phyloP scores from a whole-genome alignment of 768 basidiomycete genomes.

The Lentinus tigrinus region DNA sequence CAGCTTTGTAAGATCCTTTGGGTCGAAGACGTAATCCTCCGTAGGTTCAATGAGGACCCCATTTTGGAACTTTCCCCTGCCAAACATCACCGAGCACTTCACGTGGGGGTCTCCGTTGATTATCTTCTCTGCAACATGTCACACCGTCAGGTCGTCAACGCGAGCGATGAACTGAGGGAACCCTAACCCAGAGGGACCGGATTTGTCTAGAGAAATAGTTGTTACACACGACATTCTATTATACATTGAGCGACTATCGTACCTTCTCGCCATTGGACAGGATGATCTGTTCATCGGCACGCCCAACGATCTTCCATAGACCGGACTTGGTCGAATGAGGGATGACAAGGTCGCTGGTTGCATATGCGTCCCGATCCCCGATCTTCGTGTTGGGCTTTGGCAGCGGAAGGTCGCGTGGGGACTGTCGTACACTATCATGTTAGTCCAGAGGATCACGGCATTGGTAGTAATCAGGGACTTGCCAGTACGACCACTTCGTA shows the following conservation, averaged over 20 bases:
- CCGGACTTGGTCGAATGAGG: slow-evolving; percentile 40
- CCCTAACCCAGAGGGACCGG: slow-evolving; percentile 31
- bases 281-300: slow-evolving; percentile 49
- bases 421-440: not conserved
- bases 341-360: slow-evolving; percentile 40
- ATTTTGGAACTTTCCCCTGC: slow-evolving; percentile 39
- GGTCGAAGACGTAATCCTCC: slow-evolving; percentile 28
- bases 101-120: slow-evolving; percentile 36
- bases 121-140: slow-evolving; percentile 31
- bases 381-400: slow-evolving; percentile 16
- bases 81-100: slow-evolving; percentile 37
- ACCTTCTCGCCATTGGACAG: slow-evolving; percentile 43
- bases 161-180: not conserved
- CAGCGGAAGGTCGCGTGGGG: not conserved
- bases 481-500: slow-evolving; percentile 8
- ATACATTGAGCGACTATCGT: not conserved
- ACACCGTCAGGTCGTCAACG: too few species aligned
- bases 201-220: slow-evolving; percentile 30
- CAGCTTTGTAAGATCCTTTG: slow-evolving; percentile 27
- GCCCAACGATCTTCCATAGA: slow-evolving; percentile 40
- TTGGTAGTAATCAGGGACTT: not conserved
- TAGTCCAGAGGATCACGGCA: not conserved
- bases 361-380: slow-evolving; percentile 33
- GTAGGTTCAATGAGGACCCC: slow-evolving; percentile 41
- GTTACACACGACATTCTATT: not conserved